phyloP scores from a whole-genome alignment of 495 filamentous ascomycete species.

The Aspergillus sparsus region DNA sequence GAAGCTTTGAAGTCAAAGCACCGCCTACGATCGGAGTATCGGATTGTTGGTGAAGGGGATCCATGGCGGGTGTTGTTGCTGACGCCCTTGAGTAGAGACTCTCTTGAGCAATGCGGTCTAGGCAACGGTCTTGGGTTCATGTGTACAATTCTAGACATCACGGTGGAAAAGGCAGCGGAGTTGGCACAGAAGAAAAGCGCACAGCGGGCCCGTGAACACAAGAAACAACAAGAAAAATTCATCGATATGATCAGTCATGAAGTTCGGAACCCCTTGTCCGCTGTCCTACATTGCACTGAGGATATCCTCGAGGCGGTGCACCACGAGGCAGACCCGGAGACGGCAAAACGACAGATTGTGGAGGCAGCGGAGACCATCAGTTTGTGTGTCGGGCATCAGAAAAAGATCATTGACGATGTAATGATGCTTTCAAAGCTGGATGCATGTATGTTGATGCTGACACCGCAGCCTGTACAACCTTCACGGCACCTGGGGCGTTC shows the following conservation, averaged over 20 bases:
- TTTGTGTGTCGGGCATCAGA: slow-evolving; percentile 75
- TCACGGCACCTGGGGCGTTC: slow-evolving; percentile 64
- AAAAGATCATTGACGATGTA: slow-evolving; percentile 78
- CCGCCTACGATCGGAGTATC: slow-evolving; percentile 29
- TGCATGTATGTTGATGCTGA: slow-evolving; percentile 67
- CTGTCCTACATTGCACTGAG: slow-evolving; percentile 79
- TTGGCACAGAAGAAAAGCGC: slow-evolving; percentile 59
- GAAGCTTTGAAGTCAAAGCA: slow-evolving; percentile 3
- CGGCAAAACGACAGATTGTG: slow-evolving; percentile 41
- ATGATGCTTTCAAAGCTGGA: slow-evolving; percentile 83
- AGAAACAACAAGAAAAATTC: slow-evolving; percentile 76
- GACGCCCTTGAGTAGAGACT: slow-evolving; percentile 13
- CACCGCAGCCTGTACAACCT: slow-evolving; percentile 68
- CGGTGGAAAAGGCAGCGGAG: slow-evolving; percentile 48
- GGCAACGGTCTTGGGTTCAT: slow-evolving; percentile 20
- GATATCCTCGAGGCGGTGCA: slow-evolving; percentile 55
- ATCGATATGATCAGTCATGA: slow-evolving; percentile 90
- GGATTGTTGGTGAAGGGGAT: slow-evolving; percentile 11
- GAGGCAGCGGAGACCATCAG: slow-evolving; percentile 76
- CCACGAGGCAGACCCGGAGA: slow-evolving; percentile 8
- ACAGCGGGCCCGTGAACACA: slow-evolving; percentile 64
- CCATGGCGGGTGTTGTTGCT: slow-evolving; percentile 28
- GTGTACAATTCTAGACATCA: slow-evolving; percentile 43
- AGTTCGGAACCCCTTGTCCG: slow-evolving; percentile 80
- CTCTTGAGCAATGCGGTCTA: slow-evolving; percentile 13